Evolutionary conservation across 192 early-diverging fungal genomes (phyloP).

Genomic region (Entomortierella lignicola): DNA sequence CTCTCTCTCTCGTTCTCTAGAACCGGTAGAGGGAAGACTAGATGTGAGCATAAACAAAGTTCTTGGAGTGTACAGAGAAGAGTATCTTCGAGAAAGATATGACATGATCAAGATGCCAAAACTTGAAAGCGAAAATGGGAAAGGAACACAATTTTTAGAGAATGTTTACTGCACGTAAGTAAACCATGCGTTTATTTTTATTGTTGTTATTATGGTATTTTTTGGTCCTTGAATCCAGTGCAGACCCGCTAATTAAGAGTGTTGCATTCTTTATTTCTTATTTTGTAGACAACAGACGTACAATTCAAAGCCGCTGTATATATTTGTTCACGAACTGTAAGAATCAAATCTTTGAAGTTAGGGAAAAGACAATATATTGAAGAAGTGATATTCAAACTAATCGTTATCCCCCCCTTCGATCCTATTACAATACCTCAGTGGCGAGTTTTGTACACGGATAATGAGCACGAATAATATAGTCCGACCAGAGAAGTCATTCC

Average conservation of each 20-base stretch:
- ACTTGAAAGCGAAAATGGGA: constrained; percentile 17
- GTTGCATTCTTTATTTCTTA: neutral
- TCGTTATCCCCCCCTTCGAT: no score
- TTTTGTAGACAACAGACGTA: constrained; percentile 33
- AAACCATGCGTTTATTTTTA: no score
- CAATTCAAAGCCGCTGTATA: constrained; percentile 41
- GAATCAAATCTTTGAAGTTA: constrained; percentile 4
- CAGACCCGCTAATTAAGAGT: neutral
- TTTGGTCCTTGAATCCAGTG: no score
- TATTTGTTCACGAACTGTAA: constrained; percentile 60
- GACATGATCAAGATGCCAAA: constrained; percentile 48
- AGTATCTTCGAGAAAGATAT: constrained; percentile 20
- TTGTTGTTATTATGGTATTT: no score
- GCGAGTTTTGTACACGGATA: constrained; percentile 30
- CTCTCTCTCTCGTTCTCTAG: constrained; percentile 1
- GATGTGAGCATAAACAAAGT: constrained; percentile 14
- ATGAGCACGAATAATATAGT: constrained; percentile 20
- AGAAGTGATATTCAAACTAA: no score
- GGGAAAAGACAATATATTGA: no score
- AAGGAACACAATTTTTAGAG: constrained; percentile 38
- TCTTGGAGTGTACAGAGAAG: constrained; percentile 11
- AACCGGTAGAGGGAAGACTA: neutral
- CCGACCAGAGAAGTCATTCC: constrained; percentile 31
- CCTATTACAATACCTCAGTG: constrained; percentile 11
- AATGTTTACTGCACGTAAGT: constrained; percentile 56